Evolutionary conservation across 2,329 filamentous ascomycete species (phyloP), one percentile per base, ranked within the genome.

Genomic region (Cladophialophora immunda): DNA sequence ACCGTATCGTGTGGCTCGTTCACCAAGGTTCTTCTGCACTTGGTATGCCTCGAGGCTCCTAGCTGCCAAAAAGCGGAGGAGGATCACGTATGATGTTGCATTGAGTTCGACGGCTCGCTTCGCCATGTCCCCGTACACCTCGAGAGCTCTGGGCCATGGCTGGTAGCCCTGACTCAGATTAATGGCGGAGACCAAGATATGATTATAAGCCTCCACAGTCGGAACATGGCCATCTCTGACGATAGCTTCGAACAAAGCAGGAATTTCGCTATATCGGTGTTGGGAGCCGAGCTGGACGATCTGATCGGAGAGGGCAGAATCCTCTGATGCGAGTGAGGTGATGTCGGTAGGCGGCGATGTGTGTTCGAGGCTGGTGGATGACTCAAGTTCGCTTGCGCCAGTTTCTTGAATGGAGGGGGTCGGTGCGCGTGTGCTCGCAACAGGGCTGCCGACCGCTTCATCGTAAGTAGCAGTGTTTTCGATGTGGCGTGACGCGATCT

Each of bases 101-200:
- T 97, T 90, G 7, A 94, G 94, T 22, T 86, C 82, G 27, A 98
- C 90, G 73, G 90, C 90, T 71, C 94, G 91, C 71, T 90, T 89
- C 73, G 97, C 88, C 95, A 99, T 98, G 77, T 98, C 94, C 17
- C 93, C 91, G 78, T 98, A 99, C 60, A 99, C 92, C 81, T 97
- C 94, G 60, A 98, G 85, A 4, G 93, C 93, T 82, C 97, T 97
- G 68, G 93, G 90, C 15, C 97, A 92, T 60, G 95, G 89, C 80
- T 96, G 91, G 62, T 91, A 90, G 78, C 90, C 91, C 78, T 92
- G 90, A 7, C 94, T 92, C 19, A 97, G 86, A 72, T 92, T 86
- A 68, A 97, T 92, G 15, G 93, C 93, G 5, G 95, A 92, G 73
- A 90, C 85, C 52, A 99, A 83, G 53, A 99, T 85, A 58, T 93